Evolutionary conservation across 805 yeast genomes (phyloP).

Genomic region (Myxozyma lipomycoides): DNA sequence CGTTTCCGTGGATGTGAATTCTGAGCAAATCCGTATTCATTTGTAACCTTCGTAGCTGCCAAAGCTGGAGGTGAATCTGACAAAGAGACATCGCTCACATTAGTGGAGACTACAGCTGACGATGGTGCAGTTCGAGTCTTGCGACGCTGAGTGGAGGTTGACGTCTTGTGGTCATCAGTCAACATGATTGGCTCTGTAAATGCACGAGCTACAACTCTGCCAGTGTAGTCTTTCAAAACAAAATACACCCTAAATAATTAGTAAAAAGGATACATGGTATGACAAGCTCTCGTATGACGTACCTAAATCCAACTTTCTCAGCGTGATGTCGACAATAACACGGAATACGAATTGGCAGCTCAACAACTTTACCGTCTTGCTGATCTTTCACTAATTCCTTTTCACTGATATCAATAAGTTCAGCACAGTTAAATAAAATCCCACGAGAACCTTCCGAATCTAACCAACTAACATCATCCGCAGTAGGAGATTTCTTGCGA

Average conservation of each 20-base stretch:
- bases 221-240: slow-evolving; percentile 57
- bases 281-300: slow-evolving; percentile 32
- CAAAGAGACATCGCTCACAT: slow-evolving; percentile 14
- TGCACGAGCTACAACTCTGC: slow-evolving; percentile 65
- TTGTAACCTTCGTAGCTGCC: too few relatives aligned
- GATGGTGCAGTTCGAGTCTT: slow-evolving; percentile 10
- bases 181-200: slow-evolving; percentile 76
- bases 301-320: slow-evolving; percentile 77
- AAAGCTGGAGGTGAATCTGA: slow-evolving; percentile 16
- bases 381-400: slow-evolving; percentile 25
- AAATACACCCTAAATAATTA: slow-evolving; percentile 31
- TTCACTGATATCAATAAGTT: slow-evolving; percentile 57
- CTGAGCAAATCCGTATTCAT: slow-evolving; percentile 1
- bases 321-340: slow-evolving; percentile 96
- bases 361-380: slow-evolving; percentile 39
- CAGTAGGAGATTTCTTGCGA: slow-evolving; percentile 77
- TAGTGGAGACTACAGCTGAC: slow-evolving; percentile 6
- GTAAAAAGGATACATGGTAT: not conserved
- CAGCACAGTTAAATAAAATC: slow-evolving; percentile 85
- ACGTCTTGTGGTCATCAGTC: slow-evolving; percentile 85
- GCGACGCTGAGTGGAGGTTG: slow-evolving; percentile 15
- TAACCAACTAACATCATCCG: slow-evolving; percentile 76
- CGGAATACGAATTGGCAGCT: slow-evolving; percentile 69
- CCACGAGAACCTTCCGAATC: slow-evolving; percentile 73
- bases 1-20: slow-evolving; percentile 21